A percentile compares a stretch with the other conserved stretches of the same genome.
Evolutionary conservation across 495 filamentous ascomycete species (phyloP).

Genomic region (Pyrenopolyporus hunteri): DNA sequence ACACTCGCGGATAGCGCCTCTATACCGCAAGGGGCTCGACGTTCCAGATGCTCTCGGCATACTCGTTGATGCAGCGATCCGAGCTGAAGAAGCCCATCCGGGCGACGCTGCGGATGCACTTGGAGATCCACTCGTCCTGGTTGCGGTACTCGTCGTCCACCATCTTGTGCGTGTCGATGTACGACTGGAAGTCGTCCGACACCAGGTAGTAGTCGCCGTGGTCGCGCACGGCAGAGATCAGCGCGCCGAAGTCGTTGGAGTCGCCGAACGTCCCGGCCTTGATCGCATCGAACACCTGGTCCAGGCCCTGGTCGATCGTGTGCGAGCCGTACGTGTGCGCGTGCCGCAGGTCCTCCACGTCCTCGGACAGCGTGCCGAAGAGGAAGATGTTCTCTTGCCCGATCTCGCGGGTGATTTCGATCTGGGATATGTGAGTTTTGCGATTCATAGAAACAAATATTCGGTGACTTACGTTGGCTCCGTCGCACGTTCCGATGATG

Average conservation of each 20-base stretch:
- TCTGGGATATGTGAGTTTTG: constrained; percentile 55
- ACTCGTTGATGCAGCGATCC: constrained; percentile 97
- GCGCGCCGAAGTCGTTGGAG: constrained; percentile 71
- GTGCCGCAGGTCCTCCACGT: constrained; percentile 96
- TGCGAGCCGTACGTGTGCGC: constrained; percentile 82
- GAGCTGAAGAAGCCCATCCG: constrained; percentile 97
- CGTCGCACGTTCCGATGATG: constrained; percentile 97
- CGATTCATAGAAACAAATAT: neutral
- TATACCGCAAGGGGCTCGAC: constrained; percentile 72
- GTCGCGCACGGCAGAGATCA: constrained; percentile 81
- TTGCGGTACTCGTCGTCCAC: constrained; percentile 91
- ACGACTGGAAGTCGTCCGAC: constrained; percentile 93
- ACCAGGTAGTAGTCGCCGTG: constrained; percentile 98
- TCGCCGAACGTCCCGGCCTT: constrained; percentile 78
- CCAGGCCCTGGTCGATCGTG: constrained; percentile 74
- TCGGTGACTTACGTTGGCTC: constrained; percentile 79
- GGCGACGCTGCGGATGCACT: constrained; percentile 84
- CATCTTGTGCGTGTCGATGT: constrained; percentile 84
- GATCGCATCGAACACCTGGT: constrained; percentile 83
- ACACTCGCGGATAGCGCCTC: too few relatives aligned
- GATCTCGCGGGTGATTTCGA: constrained; percentile 97
- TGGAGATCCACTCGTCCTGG: constrained; percentile 88
- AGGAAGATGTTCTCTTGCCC: constrained; percentile 97
- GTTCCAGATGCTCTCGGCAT: constrained; percentile 97
- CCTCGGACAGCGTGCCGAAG: constrained; percentile 94